Base-by-base conservation (phyloP, 2,329 filamentous ascomycete species). In the Teratosphaeria epicoccoides region DNA sequence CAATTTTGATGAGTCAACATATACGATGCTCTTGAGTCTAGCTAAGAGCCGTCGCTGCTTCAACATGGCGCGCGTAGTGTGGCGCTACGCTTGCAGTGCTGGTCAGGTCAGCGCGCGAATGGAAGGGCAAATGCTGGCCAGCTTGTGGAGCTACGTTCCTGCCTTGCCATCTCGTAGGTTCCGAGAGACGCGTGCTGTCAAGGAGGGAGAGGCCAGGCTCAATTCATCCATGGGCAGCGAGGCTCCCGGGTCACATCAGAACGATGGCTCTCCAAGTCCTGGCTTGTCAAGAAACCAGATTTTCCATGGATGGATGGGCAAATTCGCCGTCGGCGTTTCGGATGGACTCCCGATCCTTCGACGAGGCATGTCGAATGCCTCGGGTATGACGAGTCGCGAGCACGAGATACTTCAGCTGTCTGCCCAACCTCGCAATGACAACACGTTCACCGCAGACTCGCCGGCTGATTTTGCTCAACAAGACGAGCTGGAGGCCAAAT, bases 1-100 rank as follows among this genome's bases (percentile, higher is more conserved):
- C 12, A 46, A n/a, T 17, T 29, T 51, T 2, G 47, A 57, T 24
- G 47, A 25, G 24, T 9, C 49, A 11, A 58, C 54, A 6, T 64
- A 59, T 46, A 24, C 43, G 10, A 54, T 53, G 6, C 57, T 67
- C 2, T 64, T 62, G 37, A 28, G 28, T 6, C 45, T 67, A 12
- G 63, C 63, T 1, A 65, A 59, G 59, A 43, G 48, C 3, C 22
- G 46, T 5, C 50, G 53, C 7, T 57, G 55, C 47, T 62, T 56
- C 55, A 67, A 67, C 44, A 57, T 61, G 46, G 49, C 63, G n/a
- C 56, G 63, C 17, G 61, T 66, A 1, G 50, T 68, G 17, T 68
- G 65, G 65, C 59, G 62, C 6, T 65, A 67, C 52, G 64, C 64
- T 14, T 66, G 63, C 51, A 55, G 57, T 14, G 47, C 53, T 20